Conservation (phyloP, 441 rosid species). For the Francoa sonchifolia region DNA sequence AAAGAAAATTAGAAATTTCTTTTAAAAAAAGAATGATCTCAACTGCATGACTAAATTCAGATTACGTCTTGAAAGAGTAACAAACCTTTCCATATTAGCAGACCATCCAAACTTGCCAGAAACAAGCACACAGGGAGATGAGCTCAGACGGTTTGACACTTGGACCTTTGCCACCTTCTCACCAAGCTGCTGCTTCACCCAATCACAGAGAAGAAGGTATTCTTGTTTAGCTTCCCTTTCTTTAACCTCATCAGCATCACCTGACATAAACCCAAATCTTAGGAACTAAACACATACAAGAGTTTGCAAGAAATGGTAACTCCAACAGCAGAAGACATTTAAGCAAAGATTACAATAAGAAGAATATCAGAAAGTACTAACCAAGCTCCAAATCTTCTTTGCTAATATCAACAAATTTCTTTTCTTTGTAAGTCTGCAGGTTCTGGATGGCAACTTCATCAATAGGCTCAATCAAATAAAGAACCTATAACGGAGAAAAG, state of each 20-base stretch:
- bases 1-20: background rate
- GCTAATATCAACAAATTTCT: conserved; percentile 94
- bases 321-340: background rate
- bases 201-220: too few species aligned
- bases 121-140: conserved; percentile 94
- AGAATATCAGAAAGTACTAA: conserved; percentile 19
- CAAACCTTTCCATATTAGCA: conserved; percentile 97
- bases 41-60: too few species aligned
- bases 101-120: conserved; percentile 99
- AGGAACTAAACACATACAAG: too few species aligned
- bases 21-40: background rate
- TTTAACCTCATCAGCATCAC: conserved; percentile 86
- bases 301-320: too few species aligned
- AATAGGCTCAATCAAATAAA: conserved; percentile 87
- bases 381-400: conserved; percentile 95
- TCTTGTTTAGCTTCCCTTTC: conserved; percentile 79
- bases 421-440: conserved; percentile 88
- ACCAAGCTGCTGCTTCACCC: conserved; percentile 93
- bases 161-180: conserved; percentile 91
- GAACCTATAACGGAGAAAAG: conserved; percentile 37
- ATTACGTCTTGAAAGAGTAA: background rate
- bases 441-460: conserved; percentile 96
- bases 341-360: background rate
- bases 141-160: conserved; percentile 78
- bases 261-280: conserved; percentile 18